These are phyloP conservation scores for Leucaena leucocephala DNA, from an alignment of 306 rosid genomes.

Conservation along the genomic window DNA sequence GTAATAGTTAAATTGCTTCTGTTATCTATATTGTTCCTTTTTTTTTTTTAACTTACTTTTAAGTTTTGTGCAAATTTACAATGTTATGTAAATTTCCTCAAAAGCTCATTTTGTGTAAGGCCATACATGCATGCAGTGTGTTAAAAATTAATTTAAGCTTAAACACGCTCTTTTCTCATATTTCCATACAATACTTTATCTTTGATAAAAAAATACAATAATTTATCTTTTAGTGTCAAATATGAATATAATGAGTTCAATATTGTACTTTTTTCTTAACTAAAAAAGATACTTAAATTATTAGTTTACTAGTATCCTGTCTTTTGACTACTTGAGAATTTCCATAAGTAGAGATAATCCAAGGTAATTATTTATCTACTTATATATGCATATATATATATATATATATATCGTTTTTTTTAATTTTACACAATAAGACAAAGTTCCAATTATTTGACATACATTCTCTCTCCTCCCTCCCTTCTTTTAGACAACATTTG, in stretches of 20 bases:
- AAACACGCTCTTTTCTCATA: neutral
- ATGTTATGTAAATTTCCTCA: neutral
- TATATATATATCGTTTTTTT: neutral
- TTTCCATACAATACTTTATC: neutral
- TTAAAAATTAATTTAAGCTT: neutral
- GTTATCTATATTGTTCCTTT: neutral
- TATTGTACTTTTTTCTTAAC: neutral
- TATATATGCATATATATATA: neutral
- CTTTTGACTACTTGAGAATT: neutral
- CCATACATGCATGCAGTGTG: neutral
- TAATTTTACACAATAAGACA: slow-evolving; percentile 4
- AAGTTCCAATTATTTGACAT: slow-evolving; percentile 1
- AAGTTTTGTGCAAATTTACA: neutral
- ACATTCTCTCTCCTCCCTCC: slow-evolving; percentile 4
- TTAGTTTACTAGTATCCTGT: neutral
- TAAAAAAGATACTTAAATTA: neutral
- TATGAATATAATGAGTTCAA: neutral
- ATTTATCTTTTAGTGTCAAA: neutral
- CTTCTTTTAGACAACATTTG: slow-evolving; percentile 29
- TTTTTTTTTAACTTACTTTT: neutral
- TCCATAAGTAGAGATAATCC: neutral
- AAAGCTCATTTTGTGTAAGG: neutral
- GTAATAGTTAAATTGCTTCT: neutral
- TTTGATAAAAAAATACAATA: no score
- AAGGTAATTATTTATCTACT: neutral